Conservation (phyloP, 352 stramenopile species). For the Globisporangium barbulae region DNA sequence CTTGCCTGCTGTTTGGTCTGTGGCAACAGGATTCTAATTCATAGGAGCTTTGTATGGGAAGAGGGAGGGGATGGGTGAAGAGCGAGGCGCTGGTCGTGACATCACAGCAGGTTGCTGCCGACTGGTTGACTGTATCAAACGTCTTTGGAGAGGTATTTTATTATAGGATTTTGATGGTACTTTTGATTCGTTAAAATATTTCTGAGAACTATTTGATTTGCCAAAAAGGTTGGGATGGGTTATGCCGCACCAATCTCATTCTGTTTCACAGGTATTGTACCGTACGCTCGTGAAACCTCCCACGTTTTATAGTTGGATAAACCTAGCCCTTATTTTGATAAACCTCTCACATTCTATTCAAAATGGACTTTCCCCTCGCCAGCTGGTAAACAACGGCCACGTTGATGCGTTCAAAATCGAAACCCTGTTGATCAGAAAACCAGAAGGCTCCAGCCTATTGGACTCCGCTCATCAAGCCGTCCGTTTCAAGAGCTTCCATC, state of each 20-base stretch:
- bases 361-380: too few relatives aligned
- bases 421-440: too few relatives aligned
- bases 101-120: neutral
- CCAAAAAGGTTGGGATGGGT: neutral
- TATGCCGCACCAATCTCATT: neutral
- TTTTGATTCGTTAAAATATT: neutral
- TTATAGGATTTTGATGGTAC: neutral
- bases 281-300: neutral
- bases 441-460: too few relatives aligned
- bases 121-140: neutral
- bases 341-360: neutral
- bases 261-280: neutral
- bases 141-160: neutral
- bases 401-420: neutral
- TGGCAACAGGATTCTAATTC: neutral
- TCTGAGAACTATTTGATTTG: neutral
- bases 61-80: slow-evolving; percentile 1
- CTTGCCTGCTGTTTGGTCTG: neutral
- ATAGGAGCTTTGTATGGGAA: slow-evolving; percentile 9
- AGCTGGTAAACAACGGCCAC: neutral
- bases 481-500: too few relatives aligned
- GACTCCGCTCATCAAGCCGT: too few relatives aligned
- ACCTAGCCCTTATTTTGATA: neutral
- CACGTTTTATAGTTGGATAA: neutral
- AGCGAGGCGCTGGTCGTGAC: neutral